Evolutionary conservation across 2,329 filamentous ascomycete species (phyloP).

Genomic region (Nemania diffusa): DNA sequence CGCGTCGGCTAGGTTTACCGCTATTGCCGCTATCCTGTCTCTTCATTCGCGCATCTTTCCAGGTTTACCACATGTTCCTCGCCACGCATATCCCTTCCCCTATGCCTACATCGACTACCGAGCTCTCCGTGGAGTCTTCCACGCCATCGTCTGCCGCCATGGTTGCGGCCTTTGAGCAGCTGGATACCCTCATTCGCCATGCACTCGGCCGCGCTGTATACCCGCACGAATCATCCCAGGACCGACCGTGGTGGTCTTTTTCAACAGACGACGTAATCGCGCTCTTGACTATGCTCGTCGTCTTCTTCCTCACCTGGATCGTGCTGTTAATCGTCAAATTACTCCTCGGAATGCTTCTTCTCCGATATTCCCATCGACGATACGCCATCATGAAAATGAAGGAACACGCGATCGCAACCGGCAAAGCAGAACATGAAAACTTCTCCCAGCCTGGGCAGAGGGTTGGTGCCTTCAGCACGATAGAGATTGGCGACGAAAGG

Average conservation of each 20-base stretch:
- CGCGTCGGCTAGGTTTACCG: constrained; percentile 87
- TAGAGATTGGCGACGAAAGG: constrained; percentile 91
- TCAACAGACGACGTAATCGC: constrained; percentile 79
- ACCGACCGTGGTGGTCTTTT: constrained; percentile 63
- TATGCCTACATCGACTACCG: constrained; percentile 72
- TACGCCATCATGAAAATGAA: constrained; percentile 83
- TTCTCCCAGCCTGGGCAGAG: constrained; percentile 78
- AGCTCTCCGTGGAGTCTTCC: constrained; percentile 71
- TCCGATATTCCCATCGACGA: constrained; percentile 80
- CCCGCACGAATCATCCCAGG: constrained; percentile 55
- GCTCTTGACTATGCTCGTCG: constrained; percentile 80
- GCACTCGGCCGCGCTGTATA: constrained; percentile 79
- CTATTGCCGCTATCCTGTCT: constrained; percentile 93
- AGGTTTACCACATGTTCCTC: constrained; percentile 98
- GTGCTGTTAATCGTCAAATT: constrained; percentile 87
- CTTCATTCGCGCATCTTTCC: constrained; percentile 92
- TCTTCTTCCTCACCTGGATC: constrained; percentile 87
- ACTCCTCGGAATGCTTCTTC: constrained; percentile 85
- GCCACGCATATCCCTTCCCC: constrained; percentile 85
- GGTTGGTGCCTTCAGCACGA: constrained; percentile 82
- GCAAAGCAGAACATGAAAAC: constrained; percentile 61
- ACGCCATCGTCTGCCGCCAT: constrained; percentile 76
- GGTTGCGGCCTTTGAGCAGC: constrained; percentile 79
- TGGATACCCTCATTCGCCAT: constrained; percentile 80
- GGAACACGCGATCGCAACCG: constrained; percentile 63